Evolutionary conservation across 768 basidiomycete species (phyloP).

Genomic region (Boletus eberwhitei): DNA sequence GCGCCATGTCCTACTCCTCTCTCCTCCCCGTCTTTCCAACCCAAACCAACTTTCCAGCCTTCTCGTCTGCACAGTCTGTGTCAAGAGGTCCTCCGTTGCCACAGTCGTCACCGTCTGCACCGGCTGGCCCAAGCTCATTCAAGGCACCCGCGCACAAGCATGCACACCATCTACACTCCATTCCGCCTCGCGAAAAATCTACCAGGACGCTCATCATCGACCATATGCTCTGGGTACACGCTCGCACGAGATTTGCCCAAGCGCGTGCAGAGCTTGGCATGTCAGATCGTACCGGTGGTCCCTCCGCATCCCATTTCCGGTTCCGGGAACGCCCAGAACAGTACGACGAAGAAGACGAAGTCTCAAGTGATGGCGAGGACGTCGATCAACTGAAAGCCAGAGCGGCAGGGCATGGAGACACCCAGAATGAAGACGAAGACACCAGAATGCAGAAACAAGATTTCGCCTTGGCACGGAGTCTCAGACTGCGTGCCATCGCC

Average conservation of each 20-base stretch:
- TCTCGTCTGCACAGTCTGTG: conserved; percentile 8
- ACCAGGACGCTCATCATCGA: conserved; percentile 85
- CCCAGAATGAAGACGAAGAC: conserved; percentile 58
- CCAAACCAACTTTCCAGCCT: conserved; percentile 20
- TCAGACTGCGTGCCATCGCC: conserved; percentile 73
- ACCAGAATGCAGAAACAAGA: conserved; percentile 56
- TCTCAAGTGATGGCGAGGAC: conserved; percentile 60
- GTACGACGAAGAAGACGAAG: conserved; percentile 72
- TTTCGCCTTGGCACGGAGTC: conserved; percentile 54
- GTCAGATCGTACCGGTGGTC: conserved; percentile 76
- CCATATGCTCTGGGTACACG: conserved; percentile 84
- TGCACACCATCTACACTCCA: conserved; percentile 83
- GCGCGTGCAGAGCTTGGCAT: conserved; percentile 83
- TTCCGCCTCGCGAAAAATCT: conserved; percentile 86
- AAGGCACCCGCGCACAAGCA: conserved; percentile 80
- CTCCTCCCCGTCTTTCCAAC: conserved; percentile 20
- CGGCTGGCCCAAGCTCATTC: conserved; percentile 36
- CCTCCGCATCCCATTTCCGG: conserved; percentile 54
- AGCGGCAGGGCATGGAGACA: conserved; percentile 46
- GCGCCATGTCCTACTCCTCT: conserved; percentile 31
- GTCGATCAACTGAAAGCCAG: conserved; percentile 45
- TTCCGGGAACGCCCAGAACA: conserved; percentile 70
- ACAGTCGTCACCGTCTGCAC: conserved; percentile 15
- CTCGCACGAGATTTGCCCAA: conserved; percentile 75
- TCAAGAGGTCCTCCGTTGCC: conserved; percentile 4